Conservation (phyloP, 2,329 filamentous ascomycete species). For the Claviceps digitariae region DNA sequence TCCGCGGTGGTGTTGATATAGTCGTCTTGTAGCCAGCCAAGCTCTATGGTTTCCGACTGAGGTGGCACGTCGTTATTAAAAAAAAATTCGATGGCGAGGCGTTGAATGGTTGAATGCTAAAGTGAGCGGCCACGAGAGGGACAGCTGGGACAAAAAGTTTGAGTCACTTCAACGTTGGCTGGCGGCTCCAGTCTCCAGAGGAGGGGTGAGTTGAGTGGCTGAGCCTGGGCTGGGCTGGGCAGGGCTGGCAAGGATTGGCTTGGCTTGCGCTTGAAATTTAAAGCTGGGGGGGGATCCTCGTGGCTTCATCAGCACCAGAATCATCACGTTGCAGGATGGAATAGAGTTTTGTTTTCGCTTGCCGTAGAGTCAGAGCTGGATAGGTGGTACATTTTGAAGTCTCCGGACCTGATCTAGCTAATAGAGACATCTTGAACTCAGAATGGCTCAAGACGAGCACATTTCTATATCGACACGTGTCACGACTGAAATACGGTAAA, state of each 20-base stretch:
- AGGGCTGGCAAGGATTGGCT: too few relatives aligned
- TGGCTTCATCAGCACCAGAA: neutral
- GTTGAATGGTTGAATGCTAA: neutral
- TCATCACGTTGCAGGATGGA: neutral
- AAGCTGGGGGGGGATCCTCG: too few relatives aligned
- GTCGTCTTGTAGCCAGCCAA: neutral
- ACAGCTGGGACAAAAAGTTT: slow-evolving; percentile 13
- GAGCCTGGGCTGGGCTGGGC: neutral
- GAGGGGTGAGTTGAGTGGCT: neutral
- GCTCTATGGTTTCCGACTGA: neutral
- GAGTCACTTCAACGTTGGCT: slow-evolving; percentile 17
- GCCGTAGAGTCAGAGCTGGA: too few relatives aligned
- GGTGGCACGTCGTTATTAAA: neutral
- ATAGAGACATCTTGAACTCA: neutral
- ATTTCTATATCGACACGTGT: too few relatives aligned
- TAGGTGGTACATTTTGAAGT: too few relatives aligned
- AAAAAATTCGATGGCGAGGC: neutral
- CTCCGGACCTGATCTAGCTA: neutral
- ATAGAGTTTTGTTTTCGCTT: too few relatives aligned
- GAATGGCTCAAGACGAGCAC: too few relatives aligned
- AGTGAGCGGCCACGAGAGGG: neutral
- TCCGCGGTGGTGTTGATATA: too few relatives aligned
- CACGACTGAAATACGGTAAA: too few relatives aligned
- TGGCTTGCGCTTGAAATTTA: too few relatives aligned
- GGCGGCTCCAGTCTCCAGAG: too few relatives aligned